Evolutionary conservation across 1,284 basidiomycete genomes (phyloP), one percentile per base, ranked within the genome.

Genomic region (Cryptococcus sp.): DNA sequence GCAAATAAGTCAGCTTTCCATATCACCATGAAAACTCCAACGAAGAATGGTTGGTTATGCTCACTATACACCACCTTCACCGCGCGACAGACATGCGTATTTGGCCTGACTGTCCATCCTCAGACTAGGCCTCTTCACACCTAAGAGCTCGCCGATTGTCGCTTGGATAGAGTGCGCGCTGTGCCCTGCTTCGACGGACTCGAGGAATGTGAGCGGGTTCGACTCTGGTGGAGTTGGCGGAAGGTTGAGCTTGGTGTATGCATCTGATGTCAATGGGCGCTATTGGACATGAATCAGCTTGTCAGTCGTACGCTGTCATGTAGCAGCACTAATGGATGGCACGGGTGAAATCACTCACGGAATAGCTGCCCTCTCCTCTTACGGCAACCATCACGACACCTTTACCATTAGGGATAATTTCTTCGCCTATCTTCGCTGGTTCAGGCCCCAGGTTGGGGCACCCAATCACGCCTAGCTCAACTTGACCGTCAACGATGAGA

Each of bases 61-160:
- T 65, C 51, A 75, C 73, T 99, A 99, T 39, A 88, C 86, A 15
- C 88, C 87, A 1, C 93, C 93, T 61, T 96, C 91, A 0, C 93
- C 93, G 44, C 94, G 82, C 2, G 88, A 86, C 17, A 98, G 85
- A 68, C 87, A 88, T 34, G 89, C 87, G 70, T 99, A 99, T 80
- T 99, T 99, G 8, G 93, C 93, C 78, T 98, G 95, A 74, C 89
- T 93, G 77, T 99, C 96, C 93, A 99, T 97, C 26, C 92, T 83
- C n/a, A 88, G 59, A 51, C 69, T 73, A 82, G 44, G 90, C 84
- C 19, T 82, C 72, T 34, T 83, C 58, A 95, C 85, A 16, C 84
- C 84, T 26, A 97, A 81, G 3, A 89, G 69, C 52, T 83, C 75
- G 0, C 89, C 87, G 46, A 96, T 89, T 11, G 83, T 83, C 44